A percentile compares a stretch with the other conserved stretches of the same genome.
phyloP scores from a whole-genome alignment of 148 eudicot genomes.

The Chenopodium quinoa region DNA sequence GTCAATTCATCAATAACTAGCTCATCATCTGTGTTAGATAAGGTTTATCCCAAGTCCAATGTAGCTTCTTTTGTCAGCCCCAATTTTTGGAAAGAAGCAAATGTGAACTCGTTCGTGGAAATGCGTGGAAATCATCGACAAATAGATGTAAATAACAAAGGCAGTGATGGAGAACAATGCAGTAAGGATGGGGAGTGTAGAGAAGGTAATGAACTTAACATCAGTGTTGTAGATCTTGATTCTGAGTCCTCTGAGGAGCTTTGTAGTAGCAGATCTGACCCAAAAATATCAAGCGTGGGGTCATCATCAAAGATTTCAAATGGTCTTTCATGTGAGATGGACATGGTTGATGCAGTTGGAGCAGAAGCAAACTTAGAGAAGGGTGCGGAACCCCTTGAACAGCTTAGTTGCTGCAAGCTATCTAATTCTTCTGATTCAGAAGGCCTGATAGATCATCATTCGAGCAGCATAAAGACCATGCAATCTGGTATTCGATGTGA shows the following conservation, averaged over 20 bases:
- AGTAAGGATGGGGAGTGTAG: conserved; percentile 6
- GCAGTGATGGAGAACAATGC: background rate
- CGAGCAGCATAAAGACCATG: conserved; percentile 36
- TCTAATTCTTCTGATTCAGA: conserved; percentile 30
- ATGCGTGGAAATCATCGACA: conserved; percentile 12
- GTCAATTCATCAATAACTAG: conserved; percentile 25
- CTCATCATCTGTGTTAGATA: conserved; percentile 20
- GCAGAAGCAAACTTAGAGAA: conserved; percentile 7
- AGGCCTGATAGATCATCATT: conserved; percentile 21
- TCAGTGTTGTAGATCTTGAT: conserved; percentile 31
- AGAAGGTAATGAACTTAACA: conserved; percentile 14
- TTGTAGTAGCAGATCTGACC: conserved; percentile 20
- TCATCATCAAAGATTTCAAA: conserved; percentile 7
- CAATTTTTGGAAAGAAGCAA: conserved; percentile 18
- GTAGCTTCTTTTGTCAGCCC: conserved; percentile 12
- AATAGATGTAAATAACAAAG: conserved; percentile 15
- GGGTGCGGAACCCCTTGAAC: conserved; percentile 21
- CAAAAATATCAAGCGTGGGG: conserved; percentile 14
- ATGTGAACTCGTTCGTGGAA: background rate
- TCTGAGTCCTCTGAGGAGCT: conserved; percentile 32
- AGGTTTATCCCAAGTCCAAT: conserved; percentile 14
- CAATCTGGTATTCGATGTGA: conserved; percentile 34
- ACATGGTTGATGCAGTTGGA: conserved; percentile 10
- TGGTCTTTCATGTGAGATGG: conserved; percentile 19
- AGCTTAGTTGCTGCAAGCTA: conserved; percentile 16